Conservation (phyloP, 2,329 filamentous ascomycete genomes). For the Fusarium floridanum region DNA sequence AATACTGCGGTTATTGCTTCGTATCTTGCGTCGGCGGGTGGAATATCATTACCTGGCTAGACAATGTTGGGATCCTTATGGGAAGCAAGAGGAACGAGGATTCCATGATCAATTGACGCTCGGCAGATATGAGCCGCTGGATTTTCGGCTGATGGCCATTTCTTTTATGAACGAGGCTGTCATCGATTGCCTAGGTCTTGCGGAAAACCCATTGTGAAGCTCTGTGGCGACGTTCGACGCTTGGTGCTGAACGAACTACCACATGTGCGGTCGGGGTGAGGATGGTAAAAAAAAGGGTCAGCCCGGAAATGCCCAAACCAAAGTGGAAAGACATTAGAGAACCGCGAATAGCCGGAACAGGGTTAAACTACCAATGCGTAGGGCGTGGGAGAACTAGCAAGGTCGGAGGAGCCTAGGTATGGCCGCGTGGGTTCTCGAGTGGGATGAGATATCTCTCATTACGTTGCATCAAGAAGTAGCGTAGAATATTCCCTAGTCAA, state of each 20-base stretch:
- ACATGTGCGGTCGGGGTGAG: background rate
- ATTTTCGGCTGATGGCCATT: background rate
- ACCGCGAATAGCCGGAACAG: background rate
- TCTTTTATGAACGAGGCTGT: background rate
- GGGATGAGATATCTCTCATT: background rate
- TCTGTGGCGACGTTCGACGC: background rate
- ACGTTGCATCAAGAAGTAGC: background rate
- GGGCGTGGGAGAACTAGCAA: background rate
- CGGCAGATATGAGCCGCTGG: background rate
- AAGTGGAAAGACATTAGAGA: background rate
- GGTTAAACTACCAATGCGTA: background rate
- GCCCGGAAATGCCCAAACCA: background rate
- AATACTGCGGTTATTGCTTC: too few relatives aligned
- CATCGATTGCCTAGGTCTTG: background rate
- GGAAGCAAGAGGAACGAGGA: background rate
- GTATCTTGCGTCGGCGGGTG: too few relatives aligned
- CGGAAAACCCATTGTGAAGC: background rate
- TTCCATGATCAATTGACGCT: background rate
- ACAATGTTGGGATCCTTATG: too few relatives aligned
- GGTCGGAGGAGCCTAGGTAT: too few relatives aligned
- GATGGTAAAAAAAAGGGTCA: background rate
- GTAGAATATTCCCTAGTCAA: too few relatives aligned
- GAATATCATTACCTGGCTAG: too few relatives aligned
- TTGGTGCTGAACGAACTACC: background rate
- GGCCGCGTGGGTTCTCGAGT: background rate